A percentile compares a stretch with the other conserved stretches of the same genome.
Conservation (phyloP, 441 rosid genomes). For the Adansonia grandidieri region DNA sequence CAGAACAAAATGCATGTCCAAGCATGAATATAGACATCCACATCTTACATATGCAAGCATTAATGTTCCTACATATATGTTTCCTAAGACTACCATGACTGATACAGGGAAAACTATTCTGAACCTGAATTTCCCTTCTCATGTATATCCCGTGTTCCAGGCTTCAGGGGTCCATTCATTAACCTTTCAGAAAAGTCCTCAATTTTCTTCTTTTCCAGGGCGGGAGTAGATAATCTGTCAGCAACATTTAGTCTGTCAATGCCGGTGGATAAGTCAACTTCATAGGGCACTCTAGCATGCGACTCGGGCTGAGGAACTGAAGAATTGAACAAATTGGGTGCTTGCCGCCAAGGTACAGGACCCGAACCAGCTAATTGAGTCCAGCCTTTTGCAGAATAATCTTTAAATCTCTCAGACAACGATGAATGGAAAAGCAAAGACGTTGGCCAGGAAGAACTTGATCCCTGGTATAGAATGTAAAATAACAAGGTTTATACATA, state of each 20-base stretch:
- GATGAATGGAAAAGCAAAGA: constrained; percentile 47
- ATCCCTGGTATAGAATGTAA: constrained; percentile 51
- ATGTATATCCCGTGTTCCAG: constrained; percentile 45
- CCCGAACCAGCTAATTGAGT: constrained; percentile 73
- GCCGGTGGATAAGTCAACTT: constrained; percentile 52
- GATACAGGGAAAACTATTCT: constrained; percentile 22
- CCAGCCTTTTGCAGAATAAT: constrained; percentile 63
- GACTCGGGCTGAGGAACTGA: constrained; percentile 63
- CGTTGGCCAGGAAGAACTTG: constrained; percentile 57
- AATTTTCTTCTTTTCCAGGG: constrained; percentile 60
- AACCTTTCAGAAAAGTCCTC: constrained; percentile 64
- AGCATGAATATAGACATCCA: constrained; percentile 1
- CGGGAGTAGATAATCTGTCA: constrained; percentile 51
- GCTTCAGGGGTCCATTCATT: constrained; percentile 61
- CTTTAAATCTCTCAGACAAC: constrained; percentile 60
- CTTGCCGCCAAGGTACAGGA: constrained; percentile 82
- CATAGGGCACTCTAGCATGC: constrained; percentile 54
- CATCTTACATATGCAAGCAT: neutral
- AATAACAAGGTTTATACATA: constrained; percentile 22
- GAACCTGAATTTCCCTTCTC: constrained; percentile 75
- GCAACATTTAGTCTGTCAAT: constrained; percentile 45
- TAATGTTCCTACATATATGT: neutral
- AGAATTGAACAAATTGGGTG: constrained; percentile 68
- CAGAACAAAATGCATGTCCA: neutral
- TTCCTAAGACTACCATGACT: neutral